A percentile compares a stretch with the other conserved stretches of the same genome.
These are phyloP conservation scores for Stachybotrys elegans DNA, from an alignment of 2,329 filamentous ascomycete genomes.

Conservation along the genomic window DNA sequence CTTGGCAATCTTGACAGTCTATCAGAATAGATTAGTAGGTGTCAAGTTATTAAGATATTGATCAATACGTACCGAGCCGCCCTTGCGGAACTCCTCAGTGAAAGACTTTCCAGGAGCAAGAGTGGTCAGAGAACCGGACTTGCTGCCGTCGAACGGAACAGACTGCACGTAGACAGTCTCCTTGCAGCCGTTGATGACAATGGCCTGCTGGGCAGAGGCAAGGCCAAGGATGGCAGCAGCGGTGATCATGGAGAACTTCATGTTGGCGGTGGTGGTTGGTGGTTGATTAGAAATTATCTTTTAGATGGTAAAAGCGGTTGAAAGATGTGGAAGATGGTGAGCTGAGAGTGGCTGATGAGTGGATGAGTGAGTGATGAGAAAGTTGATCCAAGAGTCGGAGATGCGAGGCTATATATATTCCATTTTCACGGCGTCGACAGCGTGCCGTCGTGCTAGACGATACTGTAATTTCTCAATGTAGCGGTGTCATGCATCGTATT, in stretches of 20 bases:
- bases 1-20: conserved; percentile 37
- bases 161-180: conserved; percentile 31
- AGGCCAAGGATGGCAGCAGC: conserved; percentile 26
- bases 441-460: too few relatives aligned
- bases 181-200: conserved; percentile 30
- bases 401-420: too few relatives aligned
- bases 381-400: too few relatives aligned
- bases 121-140: conserved; percentile 25
- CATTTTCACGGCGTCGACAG: too few relatives aligned
- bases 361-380: too few relatives aligned
- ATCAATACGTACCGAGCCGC: conserved; percentile 28
- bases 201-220: conserved; percentile 27
- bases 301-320: too few relatives aligned
- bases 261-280: too few relatives aligned
- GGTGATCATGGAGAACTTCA: conserved; percentile 22
- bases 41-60: not conserved
- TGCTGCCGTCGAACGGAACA: conserved; percentile 24
- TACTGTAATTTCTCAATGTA: too few relatives aligned
- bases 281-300: too few relatives aligned
- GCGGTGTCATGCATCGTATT: too few relatives aligned
- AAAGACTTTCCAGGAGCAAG: conserved; percentile 27
- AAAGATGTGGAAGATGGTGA: too few relatives aligned
- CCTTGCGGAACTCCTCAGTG: conserved; percentile 25
- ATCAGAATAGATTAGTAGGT: not conserved
- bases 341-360: too few relatives aligned